These are phyloP conservation scores for Heliamphora pulchella DNA, from an alignment of 179 eudicot species.

Conservation along the genomic window DNA sequence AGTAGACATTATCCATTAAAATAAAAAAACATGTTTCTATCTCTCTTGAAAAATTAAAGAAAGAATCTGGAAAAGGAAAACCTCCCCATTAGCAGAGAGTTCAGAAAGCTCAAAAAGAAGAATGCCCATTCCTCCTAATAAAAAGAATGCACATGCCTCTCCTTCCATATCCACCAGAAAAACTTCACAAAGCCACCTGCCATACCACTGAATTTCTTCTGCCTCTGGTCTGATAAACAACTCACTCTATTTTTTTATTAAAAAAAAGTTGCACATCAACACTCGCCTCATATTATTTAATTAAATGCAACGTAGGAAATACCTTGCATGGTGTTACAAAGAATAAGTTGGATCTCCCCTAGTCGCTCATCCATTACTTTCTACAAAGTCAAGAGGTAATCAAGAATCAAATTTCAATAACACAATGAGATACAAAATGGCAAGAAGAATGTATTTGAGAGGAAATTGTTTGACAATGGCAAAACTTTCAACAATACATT, in stretches of 20 bases:
- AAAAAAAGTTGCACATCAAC: neutral
- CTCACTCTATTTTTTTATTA: neutral
- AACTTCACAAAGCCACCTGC: neutral
- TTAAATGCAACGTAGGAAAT: conserved; percentile 13
- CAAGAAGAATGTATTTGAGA: neutral
- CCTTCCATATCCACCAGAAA: neutral
- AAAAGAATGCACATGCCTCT: neutral
- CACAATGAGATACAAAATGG: neutral
- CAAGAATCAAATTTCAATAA: conserved; percentile 5
- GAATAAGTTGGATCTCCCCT: conserved; percentile 45
- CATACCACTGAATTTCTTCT: neutral
- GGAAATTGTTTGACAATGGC: neutral
- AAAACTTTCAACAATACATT: neutral
- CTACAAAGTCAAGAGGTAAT: conserved; percentile 31
- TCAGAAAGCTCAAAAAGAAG: neutral
- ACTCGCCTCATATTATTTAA: conserved; percentile 7
- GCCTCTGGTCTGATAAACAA: neutral
- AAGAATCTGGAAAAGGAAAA: neutral
- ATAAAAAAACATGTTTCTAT: neutral
- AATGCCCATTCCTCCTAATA: neutral
- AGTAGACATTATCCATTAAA: no score
- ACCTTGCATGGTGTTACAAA: conserved; percentile 86
- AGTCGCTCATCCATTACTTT: conserved; percentile 39
- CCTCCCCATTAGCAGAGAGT: neutral
- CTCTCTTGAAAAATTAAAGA: neutral